Conservation (phyloP, 805 yeast genomes). For the Starmera caribaea region DNA sequence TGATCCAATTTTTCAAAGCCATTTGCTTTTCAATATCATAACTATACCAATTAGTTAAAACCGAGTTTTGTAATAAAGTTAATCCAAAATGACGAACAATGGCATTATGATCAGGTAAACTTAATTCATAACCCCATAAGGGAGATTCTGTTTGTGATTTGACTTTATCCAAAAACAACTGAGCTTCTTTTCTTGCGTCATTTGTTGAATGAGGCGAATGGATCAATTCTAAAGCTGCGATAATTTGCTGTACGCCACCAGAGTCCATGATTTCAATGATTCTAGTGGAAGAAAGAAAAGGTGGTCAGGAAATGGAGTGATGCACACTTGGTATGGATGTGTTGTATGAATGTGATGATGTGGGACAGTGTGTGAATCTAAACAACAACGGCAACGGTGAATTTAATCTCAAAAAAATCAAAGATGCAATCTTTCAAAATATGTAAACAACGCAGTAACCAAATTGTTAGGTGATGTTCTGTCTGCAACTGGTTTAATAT, state of each 20-base stretch:
- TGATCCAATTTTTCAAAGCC: conserved; percentile 76
- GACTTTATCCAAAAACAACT: conserved; percentile 62
- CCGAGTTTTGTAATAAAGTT: conserved; percentile 65
- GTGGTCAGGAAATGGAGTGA: too few species aligned
- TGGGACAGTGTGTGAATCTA: neutral
- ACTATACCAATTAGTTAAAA: conserved; percentile 40
- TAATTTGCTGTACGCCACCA: conserved; percentile 62
- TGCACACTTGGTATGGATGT: too few species aligned
- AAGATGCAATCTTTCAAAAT: too few species aligned
- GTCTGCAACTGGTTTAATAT: too few species aligned
- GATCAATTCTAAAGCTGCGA: conserved; percentile 66
- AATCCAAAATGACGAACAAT: conserved; percentile 88
- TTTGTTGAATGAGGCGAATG: conserved; percentile 60
- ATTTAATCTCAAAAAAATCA: too few species aligned
- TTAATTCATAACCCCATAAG: conserved; percentile 83
- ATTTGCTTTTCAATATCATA: conserved; percentile 50
- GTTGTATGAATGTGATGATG: neutral
- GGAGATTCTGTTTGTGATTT: conserved; percentile 80
- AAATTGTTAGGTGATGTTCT: too few species aligned
- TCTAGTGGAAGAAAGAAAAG: neutral
- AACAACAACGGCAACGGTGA: too few species aligned
- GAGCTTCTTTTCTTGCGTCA: conserved; percentile 45
- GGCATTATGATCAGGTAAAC: conserved; percentile 50
- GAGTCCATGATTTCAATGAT: conserved; percentile 41
- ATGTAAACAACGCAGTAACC: too few species aligned